Evolutionary conservation across 371 early-diverging fungal genomes (phyloP).

Genomic region (Umbelopsis sp.): DNA sequence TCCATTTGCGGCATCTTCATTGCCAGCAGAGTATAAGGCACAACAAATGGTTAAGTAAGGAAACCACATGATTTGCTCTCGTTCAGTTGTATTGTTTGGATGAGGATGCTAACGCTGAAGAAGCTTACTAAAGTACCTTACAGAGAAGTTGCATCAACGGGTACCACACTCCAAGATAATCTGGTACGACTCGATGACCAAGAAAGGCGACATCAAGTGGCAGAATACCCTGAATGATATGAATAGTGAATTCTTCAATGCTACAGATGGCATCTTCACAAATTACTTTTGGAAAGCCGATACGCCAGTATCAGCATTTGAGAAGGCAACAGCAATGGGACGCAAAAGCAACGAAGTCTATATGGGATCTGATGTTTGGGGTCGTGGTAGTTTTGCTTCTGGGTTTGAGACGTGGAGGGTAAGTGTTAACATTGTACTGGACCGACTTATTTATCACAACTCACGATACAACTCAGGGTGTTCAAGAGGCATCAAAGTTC

Average conservation of each 20-base stretch:
- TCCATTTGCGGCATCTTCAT: slow-evolving; percentile 37
- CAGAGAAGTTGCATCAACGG: slow-evolving; percentile 43
- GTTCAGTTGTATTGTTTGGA: neutral
- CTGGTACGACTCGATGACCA: slow-evolving; percentile 67
- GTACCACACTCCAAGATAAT: slow-evolving; percentile 55
- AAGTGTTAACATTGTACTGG: neutral
- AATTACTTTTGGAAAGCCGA: slow-evolving; percentile 68
- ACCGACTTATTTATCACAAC: no score
- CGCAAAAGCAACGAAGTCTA: slow-evolving; percentile 46
- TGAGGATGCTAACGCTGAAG: neutral
- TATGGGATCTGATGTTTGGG: slow-evolving; percentile 72
- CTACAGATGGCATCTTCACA: slow-evolving; percentile 61
- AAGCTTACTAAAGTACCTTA: slow-evolving; percentile 53
- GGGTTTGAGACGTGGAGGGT: slow-evolving; percentile 54
- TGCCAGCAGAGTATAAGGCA: slow-evolving; percentile 28
- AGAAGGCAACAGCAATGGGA: slow-evolving; percentile 35
- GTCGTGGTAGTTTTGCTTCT: slow-evolving; percentile 64
- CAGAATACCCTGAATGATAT: slow-evolving; percentile 55
- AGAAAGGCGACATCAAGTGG: slow-evolving; percentile 51
- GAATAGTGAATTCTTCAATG: slow-evolving; percentile 56
- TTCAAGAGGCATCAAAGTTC: slow-evolving; percentile 45
- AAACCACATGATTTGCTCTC: neutral
- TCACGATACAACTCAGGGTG: slow-evolving; percentile 28
- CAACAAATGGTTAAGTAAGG: slow-evolving; percentile 36
- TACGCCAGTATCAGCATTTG: slow-evolving; percentile 37